phyloP scores from a whole-genome alignment of 306 rosid species.

The Lathyrus aphaca region DNA sequence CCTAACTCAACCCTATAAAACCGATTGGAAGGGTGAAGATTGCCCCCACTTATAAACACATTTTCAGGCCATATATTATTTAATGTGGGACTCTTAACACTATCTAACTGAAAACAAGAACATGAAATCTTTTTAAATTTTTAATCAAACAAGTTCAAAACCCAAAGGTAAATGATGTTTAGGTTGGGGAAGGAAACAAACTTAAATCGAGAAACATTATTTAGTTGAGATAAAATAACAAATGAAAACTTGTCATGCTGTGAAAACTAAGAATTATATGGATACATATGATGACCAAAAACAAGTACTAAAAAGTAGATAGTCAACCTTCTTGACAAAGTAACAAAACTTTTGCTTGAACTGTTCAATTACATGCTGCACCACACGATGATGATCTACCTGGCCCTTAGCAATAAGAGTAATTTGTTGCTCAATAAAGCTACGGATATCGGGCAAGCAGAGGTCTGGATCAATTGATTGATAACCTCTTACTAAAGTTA shows the following conservation, averaged over 20 bases:
- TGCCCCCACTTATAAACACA: too few species aligned
- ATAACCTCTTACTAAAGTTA: slow-evolving; percentile 91
- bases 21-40: too few species aligned
- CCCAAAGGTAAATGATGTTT: slow-evolving; percentile 20
- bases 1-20: too few species aligned
- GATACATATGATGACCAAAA: slow-evolving; percentile 29
- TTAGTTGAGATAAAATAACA: slow-evolving; percentile 27
- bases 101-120: slow-evolving; percentile 17
- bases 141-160: slow-evolving; percentile 33
- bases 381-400: slow-evolving; percentile 74
- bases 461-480: slow-evolving; percentile 96
- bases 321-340: slow-evolving; percentile 84
- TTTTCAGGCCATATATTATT: too few species aligned
- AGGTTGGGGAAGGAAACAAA: slow-evolving; percentile 5
- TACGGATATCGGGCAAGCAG: slow-evolving; percentile 95
- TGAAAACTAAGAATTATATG: slow-evolving; percentile 20
- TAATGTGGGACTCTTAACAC: too few species aligned
- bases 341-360: slow-evolving; percentile 85
- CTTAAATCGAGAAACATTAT: slow-evolving; percentile 24
- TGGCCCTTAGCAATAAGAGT: slow-evolving; percentile 91
- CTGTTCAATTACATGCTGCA: slow-evolving; percentile 86
- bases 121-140: neutral
- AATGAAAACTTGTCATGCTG: slow-evolving; percentile 1
- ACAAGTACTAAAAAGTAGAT: slow-evolving; percentile 20
- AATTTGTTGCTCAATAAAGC: slow-evolving; percentile 99